Conservation (phyloP, 2,329 filamentous ascomycete genomes). For the Coleophoma crateriformis region DNA sequence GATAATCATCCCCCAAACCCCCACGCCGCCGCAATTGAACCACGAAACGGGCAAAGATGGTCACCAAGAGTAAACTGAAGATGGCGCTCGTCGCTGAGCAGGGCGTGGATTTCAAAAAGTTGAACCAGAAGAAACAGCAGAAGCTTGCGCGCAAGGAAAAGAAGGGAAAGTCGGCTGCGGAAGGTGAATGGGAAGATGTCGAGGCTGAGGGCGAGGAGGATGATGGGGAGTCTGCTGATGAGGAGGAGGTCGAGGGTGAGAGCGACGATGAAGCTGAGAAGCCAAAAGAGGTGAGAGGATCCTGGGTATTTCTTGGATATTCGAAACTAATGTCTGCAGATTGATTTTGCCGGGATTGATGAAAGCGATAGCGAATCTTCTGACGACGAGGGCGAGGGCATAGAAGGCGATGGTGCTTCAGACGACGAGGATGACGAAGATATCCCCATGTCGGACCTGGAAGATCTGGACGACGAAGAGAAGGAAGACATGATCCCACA, state of each 20-base stretch:
- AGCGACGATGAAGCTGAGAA: conserved; percentile 26
- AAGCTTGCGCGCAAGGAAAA: conserved; percentile 37
- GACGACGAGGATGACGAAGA: conserved; percentile 78
- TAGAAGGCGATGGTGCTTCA: conserved; percentile 49
- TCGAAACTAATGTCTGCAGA: conserved; percentile 23
- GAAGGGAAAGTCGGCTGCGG: conserved; percentile 39
- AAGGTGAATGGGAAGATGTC: conserved; percentile 34
- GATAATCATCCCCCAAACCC: no score
- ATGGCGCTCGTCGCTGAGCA: conserved; percentile 50
- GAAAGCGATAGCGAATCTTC: conserved; percentile 54
- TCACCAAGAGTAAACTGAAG: conserved; percentile 40
- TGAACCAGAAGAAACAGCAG: conserved; percentile 28
- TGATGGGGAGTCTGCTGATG: conserved; percentile 15
- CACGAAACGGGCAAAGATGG: conserved; percentile 16
- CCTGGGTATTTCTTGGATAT: no score
- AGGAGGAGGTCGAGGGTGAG: conserved; percentile 29
- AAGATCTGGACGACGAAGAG: conserved; percentile 72
- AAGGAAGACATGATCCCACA: conserved; percentile 83
- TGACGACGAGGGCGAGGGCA: conserved; percentile 36
- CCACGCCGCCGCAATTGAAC: background rate
- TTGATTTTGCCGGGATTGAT: conserved; percentile 50
- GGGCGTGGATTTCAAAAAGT: conserved; percentile 45
- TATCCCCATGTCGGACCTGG: conserved; percentile 83
- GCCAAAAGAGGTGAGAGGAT: no score
- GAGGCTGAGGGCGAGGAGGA: conserved; percentile 22